phyloP scores from a whole-genome alignment of 1,139 yeast genomes.

The Blastobotrys petasosporus region DNA sequence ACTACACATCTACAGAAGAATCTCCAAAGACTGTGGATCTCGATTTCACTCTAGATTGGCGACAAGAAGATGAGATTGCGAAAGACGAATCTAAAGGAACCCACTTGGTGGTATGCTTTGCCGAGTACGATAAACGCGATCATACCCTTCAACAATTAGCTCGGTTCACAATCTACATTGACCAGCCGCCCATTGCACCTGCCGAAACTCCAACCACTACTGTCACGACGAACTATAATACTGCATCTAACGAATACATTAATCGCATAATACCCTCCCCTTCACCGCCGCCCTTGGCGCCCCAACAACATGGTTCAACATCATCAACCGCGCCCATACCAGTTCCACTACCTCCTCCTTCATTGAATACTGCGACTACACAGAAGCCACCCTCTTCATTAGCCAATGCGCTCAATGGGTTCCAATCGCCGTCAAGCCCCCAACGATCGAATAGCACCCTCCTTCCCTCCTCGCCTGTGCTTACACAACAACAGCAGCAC shows the following conservation, averaged over 20 bases:
- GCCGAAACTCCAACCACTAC: slow-evolving; percentile 1
- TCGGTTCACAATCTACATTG: slow-evolving; percentile 33
- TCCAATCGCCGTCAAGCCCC: too few relatives aligned
- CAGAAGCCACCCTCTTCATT: too few relatives aligned
- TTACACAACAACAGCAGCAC: too few relatives aligned
- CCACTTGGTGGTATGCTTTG: slow-evolving; percentile 30
- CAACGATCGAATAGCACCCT: too few relatives aligned
- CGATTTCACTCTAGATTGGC: slow-evolving; percentile 32
- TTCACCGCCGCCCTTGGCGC: not conserved
- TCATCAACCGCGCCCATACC: not conserved
- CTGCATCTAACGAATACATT: not conserved
- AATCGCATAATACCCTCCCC: slow-evolving; percentile 1
- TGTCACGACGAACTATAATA: not conserved
- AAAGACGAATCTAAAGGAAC: slow-evolving; percentile 19
- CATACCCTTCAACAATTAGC: slow-evolving; percentile 33
- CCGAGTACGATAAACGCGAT: slow-evolving; percentile 37
- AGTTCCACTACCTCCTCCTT: too few relatives aligned
- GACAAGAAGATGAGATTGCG: slow-evolving; percentile 12
- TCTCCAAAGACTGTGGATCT: slow-evolving; percentile 10
- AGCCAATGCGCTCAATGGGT: too few relatives aligned
- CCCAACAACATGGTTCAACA: slow-evolving; percentile 1
- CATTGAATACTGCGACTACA: too few relatives aligned
- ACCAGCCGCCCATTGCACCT: slow-evolving; percentile 10
- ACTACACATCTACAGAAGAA: slow-evolving; percentile 20
- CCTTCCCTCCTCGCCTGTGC: too few relatives aligned